A percentile compares a stretch with the other conserved stretches of the same genome.
Evolutionary conservation across 148 eudicot species (phyloP).

Genomic region (Silene latifolia): DNA sequence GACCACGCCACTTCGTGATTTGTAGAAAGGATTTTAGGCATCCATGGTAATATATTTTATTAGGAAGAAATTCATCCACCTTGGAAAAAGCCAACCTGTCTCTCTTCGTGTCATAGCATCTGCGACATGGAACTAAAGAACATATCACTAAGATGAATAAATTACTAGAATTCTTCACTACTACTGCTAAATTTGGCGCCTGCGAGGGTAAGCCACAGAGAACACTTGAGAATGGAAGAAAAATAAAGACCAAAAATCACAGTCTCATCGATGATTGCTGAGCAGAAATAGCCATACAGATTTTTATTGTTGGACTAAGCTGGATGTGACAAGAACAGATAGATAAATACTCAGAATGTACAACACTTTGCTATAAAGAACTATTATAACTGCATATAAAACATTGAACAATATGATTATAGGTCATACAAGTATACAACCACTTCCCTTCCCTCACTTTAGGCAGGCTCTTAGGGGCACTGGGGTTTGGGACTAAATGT

Average conservation of each 20-base stretch:
- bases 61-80: conserved; percentile 85
- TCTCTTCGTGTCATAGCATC: conserved; percentile 82
- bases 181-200: neutral
- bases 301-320: neutral
- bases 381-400: neutral
- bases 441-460: no score
- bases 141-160: conserved; percentile 4
- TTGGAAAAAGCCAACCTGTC: conserved; percentile 85
- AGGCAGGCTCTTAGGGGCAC: no score
- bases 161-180: neutral
- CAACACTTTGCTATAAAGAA: neutral
- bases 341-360: neutral
- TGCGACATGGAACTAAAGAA: conserved; percentile 28
- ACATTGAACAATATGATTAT: neutral
- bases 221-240: neutral
- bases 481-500: no score
- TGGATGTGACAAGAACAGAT: neutral
- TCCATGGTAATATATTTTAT: conserved; percentile 83
- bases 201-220: neutral
- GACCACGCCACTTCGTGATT: conserved; percentile 97
- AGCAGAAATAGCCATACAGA: neutral
- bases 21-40: conserved; percentile 87
- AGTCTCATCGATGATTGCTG: neutral
- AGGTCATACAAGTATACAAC: no score
- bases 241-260: neutral